Evolutionary conservation across 177 flowering plant species (phyloP).

Genomic region (Vitis hybrid): DNA sequence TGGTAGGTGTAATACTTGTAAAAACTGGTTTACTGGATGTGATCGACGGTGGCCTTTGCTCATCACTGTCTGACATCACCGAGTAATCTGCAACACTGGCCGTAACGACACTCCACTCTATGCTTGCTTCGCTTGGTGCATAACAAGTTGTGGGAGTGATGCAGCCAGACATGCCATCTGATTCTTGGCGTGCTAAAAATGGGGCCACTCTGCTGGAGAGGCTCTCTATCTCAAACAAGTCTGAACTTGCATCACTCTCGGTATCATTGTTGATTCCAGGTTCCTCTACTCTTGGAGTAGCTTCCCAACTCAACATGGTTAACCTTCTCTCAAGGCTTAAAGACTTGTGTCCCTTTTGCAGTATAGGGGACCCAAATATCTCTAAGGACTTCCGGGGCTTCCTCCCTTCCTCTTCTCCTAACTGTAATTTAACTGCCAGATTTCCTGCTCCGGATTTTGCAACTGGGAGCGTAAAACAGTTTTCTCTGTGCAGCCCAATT

Average conservation of each 20-base stretch:
- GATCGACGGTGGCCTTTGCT: conserved; percentile 9
- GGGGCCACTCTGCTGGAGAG: conserved; percentile 43
- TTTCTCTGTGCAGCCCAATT: conserved; percentile 18
- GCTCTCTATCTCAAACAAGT: conserved; percentile 79
- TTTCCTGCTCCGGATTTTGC: conserved; percentile 15
- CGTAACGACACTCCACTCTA: conserved; percentile 61
- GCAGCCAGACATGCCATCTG: conserved; percentile 40
- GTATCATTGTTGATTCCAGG: conserved; percentile 28
- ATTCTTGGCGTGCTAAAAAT: conserved; percentile 38
- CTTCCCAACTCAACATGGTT: conserved; percentile 43
- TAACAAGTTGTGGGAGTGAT: conserved; percentile 50
- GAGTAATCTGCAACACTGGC: conserved; percentile 60
- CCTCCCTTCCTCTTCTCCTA: conserved; percentile 11
- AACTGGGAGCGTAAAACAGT: conserved; percentile 23
- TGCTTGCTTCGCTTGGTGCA: conserved; percentile 83
- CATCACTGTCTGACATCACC: conserved; percentile 29
- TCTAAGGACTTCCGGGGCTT: conserved; percentile 37
- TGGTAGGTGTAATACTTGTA: not conserved
- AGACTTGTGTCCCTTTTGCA: conserved; percentile 28
- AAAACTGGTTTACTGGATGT: not conserved
- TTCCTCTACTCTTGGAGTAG: conserved; percentile 24
- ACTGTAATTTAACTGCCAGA: conserved; percentile 9
- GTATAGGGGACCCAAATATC: conserved; percentile 52
- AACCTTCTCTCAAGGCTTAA: conserved; percentile 36
- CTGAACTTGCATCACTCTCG: conserved; percentile 80